Conservation (phyloP, 768 basidiomycete species). For the Mycena rosella region DNA sequence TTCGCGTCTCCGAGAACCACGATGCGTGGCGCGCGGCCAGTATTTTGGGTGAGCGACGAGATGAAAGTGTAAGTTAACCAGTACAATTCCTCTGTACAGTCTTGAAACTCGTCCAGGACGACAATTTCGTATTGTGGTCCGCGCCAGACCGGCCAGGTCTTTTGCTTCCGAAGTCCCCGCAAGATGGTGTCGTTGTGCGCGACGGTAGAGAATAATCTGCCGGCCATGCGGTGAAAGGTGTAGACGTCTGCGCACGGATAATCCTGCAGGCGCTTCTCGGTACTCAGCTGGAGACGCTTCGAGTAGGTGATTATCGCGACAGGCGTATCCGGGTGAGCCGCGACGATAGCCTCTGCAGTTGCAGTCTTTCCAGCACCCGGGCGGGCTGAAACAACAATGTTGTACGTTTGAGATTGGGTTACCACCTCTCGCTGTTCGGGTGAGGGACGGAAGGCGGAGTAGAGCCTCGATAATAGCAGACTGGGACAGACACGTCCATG, state of each 20-base stretch:
- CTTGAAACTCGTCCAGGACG: slow-evolving; percentile 2
- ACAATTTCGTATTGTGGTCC: not conserved
- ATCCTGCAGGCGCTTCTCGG: not conserved
- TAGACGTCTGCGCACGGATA: slow-evolving; percentile 1
- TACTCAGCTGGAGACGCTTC: slow-evolving; percentile 5
- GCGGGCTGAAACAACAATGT: not conserved
- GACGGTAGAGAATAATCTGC: not conserved
- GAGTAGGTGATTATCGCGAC: not conserved
- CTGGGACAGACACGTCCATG: too few relatives aligned
- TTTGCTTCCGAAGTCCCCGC: not conserved
- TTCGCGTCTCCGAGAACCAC: slow-evolving; percentile 1
- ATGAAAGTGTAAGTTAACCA: not conserved
- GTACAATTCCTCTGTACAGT: not conserved
- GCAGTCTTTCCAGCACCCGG: slow-evolving; percentile 2
- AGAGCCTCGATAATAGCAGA: not conserved
- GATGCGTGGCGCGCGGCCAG: not conserved
- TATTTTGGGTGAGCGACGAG: not conserved
- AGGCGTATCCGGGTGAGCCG: not conserved
- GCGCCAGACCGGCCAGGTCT: not conserved
- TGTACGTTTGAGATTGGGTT: not conserved
- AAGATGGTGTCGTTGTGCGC: slow-evolving; percentile 2
- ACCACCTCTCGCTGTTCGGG: not conserved
- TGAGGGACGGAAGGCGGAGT: not conserved
- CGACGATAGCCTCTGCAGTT: slow-evolving; percentile 1
- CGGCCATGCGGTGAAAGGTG: slow-evolving; percentile 8